Evolutionary conservation across 495 filamentous ascomycete genomes (phyloP), one percentile per base, ranked within the genome.

Genomic region (Neurospora tetraspora): DNA sequence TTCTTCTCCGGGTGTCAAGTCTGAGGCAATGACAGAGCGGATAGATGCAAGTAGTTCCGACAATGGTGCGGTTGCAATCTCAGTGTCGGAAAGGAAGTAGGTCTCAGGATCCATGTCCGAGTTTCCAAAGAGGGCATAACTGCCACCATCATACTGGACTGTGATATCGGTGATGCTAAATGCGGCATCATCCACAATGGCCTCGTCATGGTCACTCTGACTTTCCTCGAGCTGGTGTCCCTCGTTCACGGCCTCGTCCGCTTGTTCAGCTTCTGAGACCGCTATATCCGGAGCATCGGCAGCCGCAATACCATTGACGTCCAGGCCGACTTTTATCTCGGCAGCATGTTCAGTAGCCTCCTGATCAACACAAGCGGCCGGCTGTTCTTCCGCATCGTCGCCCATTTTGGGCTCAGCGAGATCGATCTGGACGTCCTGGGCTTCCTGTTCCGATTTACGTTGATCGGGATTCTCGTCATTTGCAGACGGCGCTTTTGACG

Each of bases 51-150:
- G 85, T 27, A 97, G 83, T 39, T 86, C 83, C 31, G 81, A 78
- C 37, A 97, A 80, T 18, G 83, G 83, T 23, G 86, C 77, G 68
- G 89, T 85, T 18, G 89, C 84, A 2, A 91, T 82, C 31, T 84
- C 82, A 74, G 88, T 85, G 75, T 94, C 90, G 72, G 89, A 84
- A 14, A 97, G 86, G 70, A 97, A 92, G 76, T 89, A 96, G 11
- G 88, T 87, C 68, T 92, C 89, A 0, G 90, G 85, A 70, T 89
- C 88, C 73, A 92, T 89, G 43, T 88, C 85, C 72, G 88, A 84
- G 27, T 85, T 81, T 40, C 91, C 89, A 73, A 96, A 93, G 9
- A 97, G 82, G 14, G 88, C 88, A 69, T 94, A 93, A 75, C 89
- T 88, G 69, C 81, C 87, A 9, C 88, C 86, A 73, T 89, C 86